Evolutionary conservation across 2,329 filamentous ascomycete species (phyloP).

Genomic region (Microcera coccophila): DNA sequence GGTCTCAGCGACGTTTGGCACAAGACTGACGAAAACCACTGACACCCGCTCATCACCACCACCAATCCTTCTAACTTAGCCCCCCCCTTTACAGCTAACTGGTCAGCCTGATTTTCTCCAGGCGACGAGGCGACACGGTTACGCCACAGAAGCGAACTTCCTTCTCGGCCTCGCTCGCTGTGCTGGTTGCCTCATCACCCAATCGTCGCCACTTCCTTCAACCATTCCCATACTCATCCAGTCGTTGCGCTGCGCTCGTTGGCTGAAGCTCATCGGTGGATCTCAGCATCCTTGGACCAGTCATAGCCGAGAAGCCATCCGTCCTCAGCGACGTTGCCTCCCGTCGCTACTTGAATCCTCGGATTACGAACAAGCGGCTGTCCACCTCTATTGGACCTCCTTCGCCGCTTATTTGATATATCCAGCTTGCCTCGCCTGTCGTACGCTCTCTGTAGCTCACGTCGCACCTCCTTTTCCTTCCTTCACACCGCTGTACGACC

Average conservation of each 20-base stretch:
- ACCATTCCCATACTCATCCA: neutral
- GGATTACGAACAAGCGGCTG: neutral
- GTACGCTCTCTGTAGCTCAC: constrained; percentile 2
- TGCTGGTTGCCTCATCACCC: constrained; percentile 9
- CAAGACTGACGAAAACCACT: constrained; percentile 15
- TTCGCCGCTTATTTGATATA: constrained; percentile 2
- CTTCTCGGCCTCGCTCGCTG: constrained; percentile 22
- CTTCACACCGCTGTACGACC: constrained; percentile 24
- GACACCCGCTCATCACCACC: constrained; percentile 2
- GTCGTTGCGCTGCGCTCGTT: constrained; percentile 12
- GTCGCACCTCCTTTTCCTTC: constrained; percentile 9
- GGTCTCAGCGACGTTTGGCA: constrained; percentile 15
- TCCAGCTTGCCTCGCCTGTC: constrained; percentile 6
- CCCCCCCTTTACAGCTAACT: constrained; percentile 5
- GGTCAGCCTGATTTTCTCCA: constrained; percentile 1
- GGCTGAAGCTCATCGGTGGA: constrained; percentile 11
- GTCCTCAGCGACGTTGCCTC: neutral
- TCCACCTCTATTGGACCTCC: constrained; percentile 1
- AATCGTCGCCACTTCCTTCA: constrained; percentile 8
- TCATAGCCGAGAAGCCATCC: constrained; percentile 11
- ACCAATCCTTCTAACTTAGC: constrained; percentile 1
- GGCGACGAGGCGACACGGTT: constrained; percentile 1
- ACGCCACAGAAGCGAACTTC: neutral
- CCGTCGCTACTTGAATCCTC: neutral
- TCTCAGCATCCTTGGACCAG: constrained; percentile 1